Evolutionary conservation across 2,329 filamentous ascomycete species (phyloP).

Genomic region (Aureobasidium subglaciale): DNA sequence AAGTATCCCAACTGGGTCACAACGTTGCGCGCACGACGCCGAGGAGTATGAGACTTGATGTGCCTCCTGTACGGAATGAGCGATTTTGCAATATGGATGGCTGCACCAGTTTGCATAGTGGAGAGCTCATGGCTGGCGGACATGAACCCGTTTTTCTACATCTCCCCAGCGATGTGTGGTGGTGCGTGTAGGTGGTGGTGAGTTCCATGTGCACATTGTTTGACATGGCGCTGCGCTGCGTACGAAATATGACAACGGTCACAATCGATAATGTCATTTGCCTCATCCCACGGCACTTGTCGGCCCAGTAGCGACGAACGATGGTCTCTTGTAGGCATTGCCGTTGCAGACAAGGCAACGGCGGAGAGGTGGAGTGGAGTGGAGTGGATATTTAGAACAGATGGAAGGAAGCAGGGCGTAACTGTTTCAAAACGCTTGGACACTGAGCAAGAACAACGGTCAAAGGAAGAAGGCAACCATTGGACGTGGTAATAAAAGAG

Average conservation of each 20-base stretch:
- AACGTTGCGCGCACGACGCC: not conserved
- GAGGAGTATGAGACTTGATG: not conserved
- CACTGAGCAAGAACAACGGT: not conserved
- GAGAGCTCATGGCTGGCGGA: not conserved
- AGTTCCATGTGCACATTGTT: constrained; percentile 5
- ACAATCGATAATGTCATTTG: constrained; percentile 13
- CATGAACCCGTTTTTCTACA: not conserved
- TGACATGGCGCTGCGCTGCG: not conserved
- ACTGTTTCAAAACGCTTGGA: not conserved
- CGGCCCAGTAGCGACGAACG: constrained; percentile 10
- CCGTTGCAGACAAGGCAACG: constrained; percentile 2
- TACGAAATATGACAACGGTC: not conserved
- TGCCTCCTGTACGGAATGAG: not conserved
- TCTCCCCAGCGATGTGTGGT: constrained; percentile 1
- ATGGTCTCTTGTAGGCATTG: constrained; percentile 9
- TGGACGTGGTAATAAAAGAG: not conserved
- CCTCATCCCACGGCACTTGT: constrained; percentile 4
- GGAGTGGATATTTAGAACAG: not conserved
- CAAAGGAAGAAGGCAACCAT: not conserved
- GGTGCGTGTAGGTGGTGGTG: not conserved
- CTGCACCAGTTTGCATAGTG: not conserved
- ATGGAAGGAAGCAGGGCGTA: not conserved
- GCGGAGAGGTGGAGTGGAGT: constrained; percentile 5
- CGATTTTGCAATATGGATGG: not conserved
- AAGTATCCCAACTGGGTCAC: too few species aligned